A percentile compares a stretch with the other conserved stretches of the same genome.
Conservation (phyloP, 2,329 filamentous ascomycete species). For the Bipolaris bicolor region DNA sequence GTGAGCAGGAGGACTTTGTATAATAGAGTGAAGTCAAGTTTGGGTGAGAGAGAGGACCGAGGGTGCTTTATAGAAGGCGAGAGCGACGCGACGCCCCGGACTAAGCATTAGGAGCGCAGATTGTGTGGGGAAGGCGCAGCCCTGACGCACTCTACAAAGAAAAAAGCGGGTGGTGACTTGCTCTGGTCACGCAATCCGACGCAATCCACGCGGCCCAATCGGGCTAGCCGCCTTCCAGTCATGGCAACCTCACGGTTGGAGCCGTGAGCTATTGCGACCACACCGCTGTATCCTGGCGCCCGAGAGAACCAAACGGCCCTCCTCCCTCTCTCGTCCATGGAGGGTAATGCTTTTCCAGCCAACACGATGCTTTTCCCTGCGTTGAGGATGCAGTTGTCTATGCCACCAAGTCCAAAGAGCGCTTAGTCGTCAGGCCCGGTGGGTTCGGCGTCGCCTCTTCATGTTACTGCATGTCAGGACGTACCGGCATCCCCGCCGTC, state of each 20-base stretch:
- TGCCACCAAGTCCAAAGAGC: background rate
- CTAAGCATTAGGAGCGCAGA: constrained; percentile 16
- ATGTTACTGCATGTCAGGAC: background rate
- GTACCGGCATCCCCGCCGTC: background rate
- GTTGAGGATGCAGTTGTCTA: background rate
- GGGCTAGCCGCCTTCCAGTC: constrained; percentile 8
- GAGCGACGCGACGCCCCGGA: constrained; percentile 9
- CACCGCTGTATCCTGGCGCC: constrained; percentile 9
- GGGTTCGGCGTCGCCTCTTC: background rate
- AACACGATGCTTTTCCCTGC: background rate
- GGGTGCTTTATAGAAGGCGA: constrained; percentile 22
- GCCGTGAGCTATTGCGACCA: background rate
- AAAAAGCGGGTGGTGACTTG: constrained; percentile 13
- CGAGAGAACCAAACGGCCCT: constrained; percentile 6
- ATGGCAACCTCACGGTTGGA: constrained; percentile 7
- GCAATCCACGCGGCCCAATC: constrained; percentile 15
- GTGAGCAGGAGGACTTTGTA: background rate
- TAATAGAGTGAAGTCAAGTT: background rate
- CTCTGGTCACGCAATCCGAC: constrained; percentile 19
- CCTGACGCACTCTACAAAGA: constrained; percentile 12
- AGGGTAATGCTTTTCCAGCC: background rate
- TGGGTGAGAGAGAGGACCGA: constrained; percentile 16
- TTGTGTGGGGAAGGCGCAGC: constrained; percentile 30
- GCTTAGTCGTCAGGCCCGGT: background rate
- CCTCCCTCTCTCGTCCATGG: background rate